Evolutionary conservation across 2,329 filamentous ascomycete species (phyloP), one percentile per base, ranked within the genome.

Genomic region (Sarocladium kiliense): DNA sequence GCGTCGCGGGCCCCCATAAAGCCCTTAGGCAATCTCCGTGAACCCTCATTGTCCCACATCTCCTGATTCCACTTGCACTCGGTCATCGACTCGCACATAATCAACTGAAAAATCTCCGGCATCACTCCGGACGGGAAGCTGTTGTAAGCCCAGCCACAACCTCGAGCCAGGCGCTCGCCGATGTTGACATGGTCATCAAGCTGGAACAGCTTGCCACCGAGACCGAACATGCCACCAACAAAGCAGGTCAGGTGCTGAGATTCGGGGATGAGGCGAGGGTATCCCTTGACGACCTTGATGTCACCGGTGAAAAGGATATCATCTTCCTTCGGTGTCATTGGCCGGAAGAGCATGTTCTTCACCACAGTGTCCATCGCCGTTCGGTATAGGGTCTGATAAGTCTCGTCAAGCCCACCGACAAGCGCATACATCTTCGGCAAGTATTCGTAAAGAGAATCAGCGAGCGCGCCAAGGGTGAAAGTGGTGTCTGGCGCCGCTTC

Each of bases 341-440:
- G 87, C 16, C 81, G 77, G 68, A 83, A 89, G 57, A 91, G 78
- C n/a, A 91, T 72, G 57, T 85, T 72, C 55, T 81, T 74, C 58
- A 82, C 80, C 7, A 80, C 79, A 0, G 78, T 75, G 30, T 84
- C 77, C 50, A 86, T 64, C 9, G 72, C 87, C 63, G 66, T 76
- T 14, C 57, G 63, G 36, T 68, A 68, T 62, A 76, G 71, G 21
- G 63, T 62, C 56, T 70, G 67, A 54, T 75, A 76, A 47, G 68
- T 64, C 14, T 65, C 63, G 27, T 73, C 65, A 18, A 62, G 58
- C n/a, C 87, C 87, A 21, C 84, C 84, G 0, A 89, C 76, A 7
- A 91, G 74, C 42, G 87, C 72, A 62, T 86, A 80, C 67, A 87
- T 77, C 65, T 90, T 74, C 1, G 81, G 77, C 58, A 89, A 79